These are phyloP conservation scores for Tylopilus intermedius DNA, from an alignment of 768 basidiomycete species.

Conservation along the genomic window DNA sequence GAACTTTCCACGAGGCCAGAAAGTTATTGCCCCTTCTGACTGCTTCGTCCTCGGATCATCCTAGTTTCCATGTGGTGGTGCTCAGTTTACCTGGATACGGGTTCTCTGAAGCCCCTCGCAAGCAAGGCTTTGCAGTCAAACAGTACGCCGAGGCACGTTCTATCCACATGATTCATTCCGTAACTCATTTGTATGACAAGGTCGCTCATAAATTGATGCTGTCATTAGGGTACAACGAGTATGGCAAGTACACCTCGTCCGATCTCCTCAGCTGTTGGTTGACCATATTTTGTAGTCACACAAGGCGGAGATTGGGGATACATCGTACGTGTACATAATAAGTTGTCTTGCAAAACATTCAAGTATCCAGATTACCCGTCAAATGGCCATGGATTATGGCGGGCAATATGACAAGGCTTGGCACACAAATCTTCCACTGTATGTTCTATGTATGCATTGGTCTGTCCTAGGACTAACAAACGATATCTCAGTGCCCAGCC, in stretches of 20 bases:
- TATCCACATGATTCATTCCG: too few relatives aligned
- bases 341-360: neutral
- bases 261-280: neutral
- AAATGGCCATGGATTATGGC: slow-evolving; percentile 34
- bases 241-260: slow-evolving; percentile 29
- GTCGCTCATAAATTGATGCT: slow-evolving; percentile 48
- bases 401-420: slow-evolving; percentile 44
- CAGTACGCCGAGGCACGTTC: slow-evolving; percentile 52
- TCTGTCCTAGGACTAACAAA: too few relatives aligned
- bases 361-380: slow-evolving; percentile 27
- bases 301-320: slow-evolving; percentile 50
- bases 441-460: slow-evolving; percentile 9
- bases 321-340: slow-evolving; percentile 22
- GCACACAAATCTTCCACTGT: slow-evolving; percentile 48
- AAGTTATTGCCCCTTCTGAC: slow-evolving; percentile 55
- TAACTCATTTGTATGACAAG: slow-evolving; percentile 14
- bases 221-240: slow-evolving; percentile 43
- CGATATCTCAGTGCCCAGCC: slow-evolving; percentile 15
- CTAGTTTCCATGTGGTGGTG: slow-evolving; percentile 61
- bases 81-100: slow-evolving; percentile 57
- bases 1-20: slow-evolving; percentile 41
- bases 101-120: slow-evolving; percentile 53
- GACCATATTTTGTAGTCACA: slow-evolving; percentile 30
- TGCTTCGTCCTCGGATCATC: slow-evolving; percentile 36
- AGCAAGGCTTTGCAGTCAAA: slow-evolving; percentile 43